Percentiles rank a stretch among this genome's conserved stretches.
Conservation (phyloP, 345 rosid genomes). For the Nasturtium officinale region DNA sequence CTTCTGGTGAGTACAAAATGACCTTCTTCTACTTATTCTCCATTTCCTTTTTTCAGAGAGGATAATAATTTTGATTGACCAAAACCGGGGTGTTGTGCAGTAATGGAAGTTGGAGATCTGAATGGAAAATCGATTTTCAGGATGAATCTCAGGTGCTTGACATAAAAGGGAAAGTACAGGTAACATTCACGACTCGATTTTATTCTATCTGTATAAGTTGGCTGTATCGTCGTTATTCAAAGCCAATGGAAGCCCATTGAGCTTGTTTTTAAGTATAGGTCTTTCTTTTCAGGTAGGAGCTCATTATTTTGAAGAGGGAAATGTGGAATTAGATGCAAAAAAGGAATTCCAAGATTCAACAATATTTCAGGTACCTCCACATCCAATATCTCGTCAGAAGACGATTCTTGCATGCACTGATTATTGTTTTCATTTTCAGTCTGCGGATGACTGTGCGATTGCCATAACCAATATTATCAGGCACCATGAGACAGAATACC, state of each 20-base stretch:
- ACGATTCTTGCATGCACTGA: neutral
- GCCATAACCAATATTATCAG: conserved; percentile 69
- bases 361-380: conserved; percentile 68
- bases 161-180: conserved; percentile 84
- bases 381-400: neutral
- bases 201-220: conserved; percentile 8
- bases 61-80: neutral
- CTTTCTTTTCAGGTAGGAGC: conserved; percentile 73
- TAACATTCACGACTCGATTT: conserved; percentile 33
- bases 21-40: conserved; percentile 19
- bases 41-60: neutral
- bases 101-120: conserved; percentile 94
- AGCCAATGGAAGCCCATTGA: conserved; percentile 9
- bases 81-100: conserved; percentile 43
- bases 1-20: conserved; percentile 67
- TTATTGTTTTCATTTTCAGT: conserved; percentile 52
- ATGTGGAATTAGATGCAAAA: conserved; percentile 92
- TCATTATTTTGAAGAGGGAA: conserved; percentile 98
- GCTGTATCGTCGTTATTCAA: neutral
- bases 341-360: conserved; percentile 85
- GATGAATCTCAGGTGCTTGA: conserved; percentile 78
- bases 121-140: conserved; percentile 81
- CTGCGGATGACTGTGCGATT: conserved; percentile 81
- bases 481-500: conserved; percentile 89
- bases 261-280: neutral